Percentiles rank a stretch among this genome's conserved stretches.
Conservation (phyloP, 768 basidiomycete species). For the Russula emetica region DNA sequence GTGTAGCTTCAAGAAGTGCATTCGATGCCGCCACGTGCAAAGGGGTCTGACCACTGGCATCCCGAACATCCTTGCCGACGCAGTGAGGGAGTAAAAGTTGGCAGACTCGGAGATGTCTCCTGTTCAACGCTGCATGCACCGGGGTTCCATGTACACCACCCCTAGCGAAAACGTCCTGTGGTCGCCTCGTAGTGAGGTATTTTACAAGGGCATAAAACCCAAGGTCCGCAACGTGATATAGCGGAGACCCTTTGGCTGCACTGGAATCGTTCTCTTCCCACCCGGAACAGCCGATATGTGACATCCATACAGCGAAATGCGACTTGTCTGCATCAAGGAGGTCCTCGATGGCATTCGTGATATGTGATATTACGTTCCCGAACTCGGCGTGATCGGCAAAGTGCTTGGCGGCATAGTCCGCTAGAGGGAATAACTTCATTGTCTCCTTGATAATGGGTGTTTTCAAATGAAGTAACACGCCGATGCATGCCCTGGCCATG, state of each 20-base stretch:
- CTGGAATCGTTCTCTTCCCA: background rate
- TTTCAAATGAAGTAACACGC: background rate
- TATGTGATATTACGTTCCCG: background rate
- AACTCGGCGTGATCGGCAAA: constrained; percentile 3
- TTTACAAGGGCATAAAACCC: background rate
- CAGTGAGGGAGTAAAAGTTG: background rate
- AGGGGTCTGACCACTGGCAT: background rate
- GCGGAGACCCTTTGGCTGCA: background rate
- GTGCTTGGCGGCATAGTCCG: background rate
- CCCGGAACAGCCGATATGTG: background rate
- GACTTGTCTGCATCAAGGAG: background rate
- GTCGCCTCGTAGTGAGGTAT: background rate
- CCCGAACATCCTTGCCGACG: background rate
- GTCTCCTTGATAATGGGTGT: background rate
- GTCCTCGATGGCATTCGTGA: background rate
- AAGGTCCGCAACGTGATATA: background rate
- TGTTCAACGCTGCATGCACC: background rate
- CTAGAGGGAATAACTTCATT: background rate
- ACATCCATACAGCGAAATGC: background rate
- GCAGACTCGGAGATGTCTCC: background rate
- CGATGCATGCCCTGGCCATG: background rate
- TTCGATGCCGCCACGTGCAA: background rate
- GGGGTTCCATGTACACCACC: background rate
- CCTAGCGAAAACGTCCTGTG: background rate
- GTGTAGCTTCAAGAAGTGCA: background rate